phyloP scores from a whole-genome alignment of 148 eudicot genomes.

The Camellia granthamiana region DNA sequence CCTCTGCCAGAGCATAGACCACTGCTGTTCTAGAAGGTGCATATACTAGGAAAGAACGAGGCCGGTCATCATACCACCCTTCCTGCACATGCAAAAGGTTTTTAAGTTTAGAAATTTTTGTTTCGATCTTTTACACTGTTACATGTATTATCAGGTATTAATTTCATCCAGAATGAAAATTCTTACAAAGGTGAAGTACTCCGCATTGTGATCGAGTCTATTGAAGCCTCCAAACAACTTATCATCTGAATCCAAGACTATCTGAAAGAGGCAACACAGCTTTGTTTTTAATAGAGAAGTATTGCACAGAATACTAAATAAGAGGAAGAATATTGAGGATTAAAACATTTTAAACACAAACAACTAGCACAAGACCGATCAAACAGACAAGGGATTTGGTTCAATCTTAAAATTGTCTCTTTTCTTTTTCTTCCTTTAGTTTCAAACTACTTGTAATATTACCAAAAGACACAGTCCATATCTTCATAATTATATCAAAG shows the following conservation, averaged over 20 bases:
- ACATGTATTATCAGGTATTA: not conserved
- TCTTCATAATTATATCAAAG: no score
- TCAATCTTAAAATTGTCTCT: no score
- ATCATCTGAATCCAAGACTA: slow-evolving; percentile 84
- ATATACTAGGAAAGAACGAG: slow-evolving; percentile 71
- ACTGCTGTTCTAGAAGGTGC: slow-evolving; percentile 85
- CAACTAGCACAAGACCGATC: not conserved
- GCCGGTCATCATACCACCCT: slow-evolving; percentile 63
- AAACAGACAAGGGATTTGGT: not conserved
- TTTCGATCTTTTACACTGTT: no score
- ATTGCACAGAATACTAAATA: not conserved
- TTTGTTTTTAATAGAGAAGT: no score
- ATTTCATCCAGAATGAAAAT: not conserved
- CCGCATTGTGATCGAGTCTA: slow-evolving; percentile 68
- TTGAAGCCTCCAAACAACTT: slow-evolving; percentile 72
- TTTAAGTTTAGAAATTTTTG: not conserved
- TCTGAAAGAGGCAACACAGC: slow-evolving; percentile 38
- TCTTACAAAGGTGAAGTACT: slow-evolving; percentile 76
- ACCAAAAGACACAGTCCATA: no score
- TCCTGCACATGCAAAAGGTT: slow-evolving; percentile 48
- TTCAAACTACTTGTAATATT: no score
- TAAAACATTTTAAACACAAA: not conserved
- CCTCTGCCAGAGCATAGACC: slow-evolving; percentile 61
- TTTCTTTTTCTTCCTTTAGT: no score
- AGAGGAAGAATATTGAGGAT: not conserved